These are phyloP conservation scores for Sporisorium exsertum DNA, from an alignment of 1,284 basidiomycete species.

Conservation along the genomic window DNA sequence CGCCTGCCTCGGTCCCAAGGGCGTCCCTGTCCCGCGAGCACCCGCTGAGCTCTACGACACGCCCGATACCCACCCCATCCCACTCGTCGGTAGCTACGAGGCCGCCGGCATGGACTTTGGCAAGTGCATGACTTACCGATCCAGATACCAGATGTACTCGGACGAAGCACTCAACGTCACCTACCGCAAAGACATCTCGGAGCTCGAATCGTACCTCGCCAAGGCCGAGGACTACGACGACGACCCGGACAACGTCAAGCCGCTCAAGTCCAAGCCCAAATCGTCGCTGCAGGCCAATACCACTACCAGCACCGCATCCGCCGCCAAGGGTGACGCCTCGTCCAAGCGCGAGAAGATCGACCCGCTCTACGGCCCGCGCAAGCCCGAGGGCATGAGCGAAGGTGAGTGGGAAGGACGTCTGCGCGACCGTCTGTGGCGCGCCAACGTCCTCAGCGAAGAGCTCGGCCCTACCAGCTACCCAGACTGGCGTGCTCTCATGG, in stretches of 20 bases:
- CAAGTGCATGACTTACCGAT: conserved; percentile 67
- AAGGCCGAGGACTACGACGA: conserved; percentile 64
- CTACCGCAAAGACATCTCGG: conserved; percentile 61
- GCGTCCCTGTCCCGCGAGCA: conserved; percentile 55
- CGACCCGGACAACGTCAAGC: conserved; percentile 66
- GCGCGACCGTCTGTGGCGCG: conserved; percentile 61
- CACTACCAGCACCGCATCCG: conserved; percentile 14
- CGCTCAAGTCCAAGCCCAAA: conserved; percentile 37
- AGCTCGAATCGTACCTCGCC: conserved; percentile 49
- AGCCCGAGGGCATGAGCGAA: conserved; percentile 57
- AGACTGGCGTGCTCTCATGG: conserved; percentile 68
- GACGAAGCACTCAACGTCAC: conserved; percentile 68
- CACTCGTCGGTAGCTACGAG: conserved; percentile 66
- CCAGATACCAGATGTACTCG: conserved; percentile 67
- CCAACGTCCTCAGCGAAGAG: conserved; percentile 62
- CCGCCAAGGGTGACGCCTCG: conserved; percentile 8
- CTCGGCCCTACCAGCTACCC: conserved; percentile 61
- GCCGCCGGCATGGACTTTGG: conserved; percentile 61
- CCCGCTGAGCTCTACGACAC: conserved; percentile 62
- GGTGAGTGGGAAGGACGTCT: conserved; percentile 64
- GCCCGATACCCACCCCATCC: conserved; percentile 63
- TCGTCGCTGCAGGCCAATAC: conserved; percentile 1
- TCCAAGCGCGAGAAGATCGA: conserved; percentile 52
- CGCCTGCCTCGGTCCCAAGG: conserved; percentile 62
- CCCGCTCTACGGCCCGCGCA: conserved; percentile 61